Percentiles rank a stretch among this genome's conserved stretches.
phyloP scores from a whole-genome alignment of 202 grass and related monocot species.

The Panicum hallii region DNA sequence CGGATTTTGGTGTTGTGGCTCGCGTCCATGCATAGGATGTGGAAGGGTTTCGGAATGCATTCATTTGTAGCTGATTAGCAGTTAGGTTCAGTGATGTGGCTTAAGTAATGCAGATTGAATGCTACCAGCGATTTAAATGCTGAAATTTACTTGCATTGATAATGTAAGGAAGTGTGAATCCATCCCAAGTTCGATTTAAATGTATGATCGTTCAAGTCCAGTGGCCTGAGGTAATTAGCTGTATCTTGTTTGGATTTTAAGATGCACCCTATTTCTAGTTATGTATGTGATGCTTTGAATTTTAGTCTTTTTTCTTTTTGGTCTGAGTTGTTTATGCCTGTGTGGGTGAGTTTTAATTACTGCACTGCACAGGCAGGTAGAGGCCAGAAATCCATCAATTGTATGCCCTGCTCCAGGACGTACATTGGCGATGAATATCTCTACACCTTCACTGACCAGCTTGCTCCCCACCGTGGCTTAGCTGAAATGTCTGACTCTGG shows the following conservation, averaged over 20 bases:
- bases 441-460: background rate
- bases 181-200: slow-evolving; percentile 12
- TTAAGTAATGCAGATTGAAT: background rate
- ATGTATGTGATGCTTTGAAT: background rate
- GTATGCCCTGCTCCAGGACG: slow-evolving; percentile 52
- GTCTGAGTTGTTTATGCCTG: background rate
- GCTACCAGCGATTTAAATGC: background rate
- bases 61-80: background rate
- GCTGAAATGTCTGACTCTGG: slow-evolving; percentile 39
- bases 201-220: background rate
- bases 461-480: slow-evolving; percentile 29
- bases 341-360: background rate
- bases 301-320: background rate
- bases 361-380: slow-evolving; percentile 32
- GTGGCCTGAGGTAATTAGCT: background rate
- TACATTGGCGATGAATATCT: slow-evolving; percentile 49
- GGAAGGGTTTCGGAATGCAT: background rate
- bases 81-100: background rate
- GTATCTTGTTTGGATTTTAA: background rate
- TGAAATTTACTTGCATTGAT: background rate
- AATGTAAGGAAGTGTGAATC: background rate
- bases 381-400: slow-evolving; percentile 31
- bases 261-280: no score
- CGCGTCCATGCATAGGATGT: background rate
- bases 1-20: background rate